Evolutionary conservation across 768 basidiomycete species (phyloP), one percentile per base, ranked within the genome.

Genomic region (Russula abietina): DNA sequence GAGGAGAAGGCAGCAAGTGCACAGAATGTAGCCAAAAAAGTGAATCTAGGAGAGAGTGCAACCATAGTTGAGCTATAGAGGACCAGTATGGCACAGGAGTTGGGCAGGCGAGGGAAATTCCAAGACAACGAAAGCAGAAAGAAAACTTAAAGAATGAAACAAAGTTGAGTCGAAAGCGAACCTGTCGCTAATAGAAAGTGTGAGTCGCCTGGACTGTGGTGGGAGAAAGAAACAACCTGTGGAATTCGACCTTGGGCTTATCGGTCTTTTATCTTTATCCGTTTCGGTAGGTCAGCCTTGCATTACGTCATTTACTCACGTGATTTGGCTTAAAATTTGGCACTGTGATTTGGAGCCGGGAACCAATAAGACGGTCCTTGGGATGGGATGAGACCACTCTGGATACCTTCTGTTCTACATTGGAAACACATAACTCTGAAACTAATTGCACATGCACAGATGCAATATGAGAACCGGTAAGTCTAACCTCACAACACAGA

Each of bases 361-460:
- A n/a, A n/a, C n/a, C n/a, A n/a, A n/a, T n/a, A n/a, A n/a, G n/a
- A n/a, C n/a, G n/a, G n/a, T n/a, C n/a, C n/a, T n/a, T n/a, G n/a
- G n/a, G n/a, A n/a, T n/a, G n/a, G n/a, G n/a, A n/a, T n/a, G n/a
- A n/a, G n/a, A n/a, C n/a, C n/a, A n/a, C n/a, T n/a, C n/a, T n/a
- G n/a, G n/a, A n/a, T n/a, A n/a, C n/a, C n/a, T 41, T 10, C 16
- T 50, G 24, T 3, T 10, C 16, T 16, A 12, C 14, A 19, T 11
- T 10, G 7, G 70, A 97, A 96, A 0, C 93, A 94, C 55, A 95
- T 79, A 41, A 41, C 78, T 77, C 71, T 88, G 85, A 59, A 96
- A 96, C 66, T 86, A 84, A 64, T 87, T 83, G 17, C 38, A 98
- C 93, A 70, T 93, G 89, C 38, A 98, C 93, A 70, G 92, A 89